Percentiles rank a stretch among this genome's conserved stretches.
Evolutionary conservation across 179 eudicot species (phyloP).

Genomic region (Spinacia oleracea): DNA sequence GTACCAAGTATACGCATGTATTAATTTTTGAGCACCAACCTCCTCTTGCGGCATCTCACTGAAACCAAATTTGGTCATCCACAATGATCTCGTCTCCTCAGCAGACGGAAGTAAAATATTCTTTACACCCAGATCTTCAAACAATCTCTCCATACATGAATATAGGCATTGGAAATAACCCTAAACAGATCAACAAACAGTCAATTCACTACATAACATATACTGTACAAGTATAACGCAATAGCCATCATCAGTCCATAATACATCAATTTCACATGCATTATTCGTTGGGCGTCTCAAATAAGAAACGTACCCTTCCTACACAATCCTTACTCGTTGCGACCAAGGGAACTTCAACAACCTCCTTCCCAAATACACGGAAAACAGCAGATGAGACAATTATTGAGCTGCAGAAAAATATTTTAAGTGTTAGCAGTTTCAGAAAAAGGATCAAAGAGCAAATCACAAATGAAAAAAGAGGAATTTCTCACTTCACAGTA

Average conservation of each 20-base stretch:
- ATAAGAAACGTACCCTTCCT: slow-evolving; percentile 51
- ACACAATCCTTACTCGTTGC: slow-evolving; percentile 61
- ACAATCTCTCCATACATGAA: slow-evolving; percentile 45
- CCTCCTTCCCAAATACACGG: slow-evolving; percentile 70
- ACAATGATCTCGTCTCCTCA: slow-evolving; percentile 49
- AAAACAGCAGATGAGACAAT: slow-evolving; percentile 73
- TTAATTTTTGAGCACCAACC: slow-evolving; percentile 21
- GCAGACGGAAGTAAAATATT: slow-evolving; percentile 56
- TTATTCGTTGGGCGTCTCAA: not conserved
- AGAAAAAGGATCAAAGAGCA: not conserved
- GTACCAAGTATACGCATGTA: not conserved
- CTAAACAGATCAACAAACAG: slow-evolving; percentile 26
- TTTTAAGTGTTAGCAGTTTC: not conserved
- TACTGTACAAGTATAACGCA: too few relatives aligned
- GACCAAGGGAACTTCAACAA: slow-evolving; percentile 84
- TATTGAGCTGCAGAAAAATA: slow-evolving; percentile 55
- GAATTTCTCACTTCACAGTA: slow-evolving; percentile 34
- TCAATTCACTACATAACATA: not conserved
- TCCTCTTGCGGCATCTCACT: slow-evolving; percentile 28
- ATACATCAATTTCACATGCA: not conserved
- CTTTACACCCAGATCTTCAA: slow-evolving; percentile 42
- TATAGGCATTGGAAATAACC: slow-evolving; percentile 59
- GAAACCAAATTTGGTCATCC: slow-evolving; percentile 55
- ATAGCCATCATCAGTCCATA: not conserved
- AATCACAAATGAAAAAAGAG: not conserved